Evolutionary conservation across 768 basidiomycete genomes (phyloP), one percentile per base, ranked within the genome.

Genomic region (Trichaptum fuscoviolaceum): DNA sequence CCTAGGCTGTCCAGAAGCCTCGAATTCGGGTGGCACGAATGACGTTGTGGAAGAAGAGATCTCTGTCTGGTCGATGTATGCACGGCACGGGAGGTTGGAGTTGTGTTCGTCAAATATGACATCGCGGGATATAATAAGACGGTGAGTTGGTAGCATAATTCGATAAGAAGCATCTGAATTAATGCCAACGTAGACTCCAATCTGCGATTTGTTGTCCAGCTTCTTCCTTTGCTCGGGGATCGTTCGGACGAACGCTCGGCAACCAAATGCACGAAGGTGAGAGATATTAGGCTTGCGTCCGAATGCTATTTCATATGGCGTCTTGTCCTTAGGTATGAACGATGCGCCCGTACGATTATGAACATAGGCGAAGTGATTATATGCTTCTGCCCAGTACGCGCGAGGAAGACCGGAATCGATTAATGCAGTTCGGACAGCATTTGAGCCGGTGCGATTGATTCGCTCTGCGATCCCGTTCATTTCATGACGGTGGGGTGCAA

Each of bases 401-500:
- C 67, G 63, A 0, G 73, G 72, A 12, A 78, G 63, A 4, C 70
- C 64, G 0, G 69, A 61, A 12, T 73, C 74, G 0, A 64, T 25
- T 0, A 78, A 65, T 63, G 77, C 67, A 0, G 70, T 66, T 0
- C 74, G 65, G 0, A 68, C 70, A 1, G 69, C 58, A 7, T 77
- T 74, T 10, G 75, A 60, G 1, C 77, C 66, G 0, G 74, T 76
- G 0, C 70, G 61, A 59, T 77, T 77, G 1, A 66, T 63, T 0
- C 71, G 70, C 63, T 81, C 75, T 0, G 71, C 75, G 0, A 73
- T 66, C 0, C 78, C 76, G 58, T 80, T 79, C 42, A 75, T 72
- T 1, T 72, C 57, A 0, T 75, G 76, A 0, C 75, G 71, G 66
- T 79, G 69, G 0, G 75, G 71, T 0, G 71, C 69, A 0, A 73